These are phyloP conservation scores for Fusarium circinatum DNA, from an alignment of 2,329 filamentous ascomycete genomes.

Conservation along the genomic window DNA sequence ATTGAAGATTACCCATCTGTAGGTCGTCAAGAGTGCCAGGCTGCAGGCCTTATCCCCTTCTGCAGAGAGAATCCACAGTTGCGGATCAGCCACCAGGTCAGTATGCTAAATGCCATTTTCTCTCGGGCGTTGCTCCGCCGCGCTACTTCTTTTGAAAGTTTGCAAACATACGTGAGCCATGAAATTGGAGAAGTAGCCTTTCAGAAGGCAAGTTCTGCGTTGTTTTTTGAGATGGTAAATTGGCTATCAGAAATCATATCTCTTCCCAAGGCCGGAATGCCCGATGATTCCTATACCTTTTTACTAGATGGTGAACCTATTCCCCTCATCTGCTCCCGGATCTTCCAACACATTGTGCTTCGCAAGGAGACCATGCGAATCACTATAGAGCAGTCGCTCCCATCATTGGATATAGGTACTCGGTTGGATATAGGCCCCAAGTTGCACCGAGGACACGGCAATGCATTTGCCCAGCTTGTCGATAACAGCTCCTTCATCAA, in stretches of 20 bases:
- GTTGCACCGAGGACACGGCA: not conserved
- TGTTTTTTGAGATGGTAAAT: fast-evolving
- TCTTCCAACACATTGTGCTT: not conserved
- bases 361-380: not conserved
- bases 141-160: fast-evolving
- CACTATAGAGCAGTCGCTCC: fast-evolving
- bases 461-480: not conserved
- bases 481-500: not conserved
- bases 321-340: not conserved
- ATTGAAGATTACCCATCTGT: not conserved
- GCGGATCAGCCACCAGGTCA: not conserved
- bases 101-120: not conserved
- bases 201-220: fast-evolving
- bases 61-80: constrained; percentile 3
- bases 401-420: fast-evolving
- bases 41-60: not conserved
- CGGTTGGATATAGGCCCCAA: fast-evolving
- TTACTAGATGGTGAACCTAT: not conserved
- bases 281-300: not conserved
- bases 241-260: not conserved
- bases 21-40: not conserved
- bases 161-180: fast-evolving
- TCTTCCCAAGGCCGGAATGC: not conserved
- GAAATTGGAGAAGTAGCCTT: fast-evolving
- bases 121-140: not conserved